Evolutionary conservation across 306 rosid genomes (phyloP).

Genomic region (Vicia sativa): DNA sequence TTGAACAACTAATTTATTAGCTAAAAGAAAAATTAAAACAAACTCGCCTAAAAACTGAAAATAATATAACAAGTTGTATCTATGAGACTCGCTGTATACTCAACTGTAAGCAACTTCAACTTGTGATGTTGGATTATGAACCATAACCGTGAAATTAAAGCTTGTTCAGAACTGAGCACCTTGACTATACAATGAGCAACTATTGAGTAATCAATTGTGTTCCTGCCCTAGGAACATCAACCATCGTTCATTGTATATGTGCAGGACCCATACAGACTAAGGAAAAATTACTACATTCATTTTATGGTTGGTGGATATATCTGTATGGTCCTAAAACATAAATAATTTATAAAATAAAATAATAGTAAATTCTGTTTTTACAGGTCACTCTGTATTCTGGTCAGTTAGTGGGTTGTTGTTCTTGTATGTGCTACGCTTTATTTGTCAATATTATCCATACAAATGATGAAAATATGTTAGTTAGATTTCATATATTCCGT

Average conservation of each 20-base stretch:
- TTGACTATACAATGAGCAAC: neutral
- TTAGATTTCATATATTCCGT: too few species aligned
- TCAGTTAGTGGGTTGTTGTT: too few species aligned
- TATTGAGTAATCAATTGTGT: neutral
- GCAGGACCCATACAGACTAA: neutral
- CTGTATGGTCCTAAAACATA: neutral
- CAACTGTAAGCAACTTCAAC: neutral
- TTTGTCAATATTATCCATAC: too few species aligned
- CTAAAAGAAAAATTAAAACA: too few species aligned
- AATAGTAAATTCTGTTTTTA: too few species aligned
- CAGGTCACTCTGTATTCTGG: too few species aligned
- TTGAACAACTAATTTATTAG: too few species aligned
- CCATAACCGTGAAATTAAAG: conserved; percentile 10
- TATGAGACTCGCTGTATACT: neutral
- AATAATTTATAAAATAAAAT: neutral
- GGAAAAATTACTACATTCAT: neutral
- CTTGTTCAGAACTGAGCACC: neutral
- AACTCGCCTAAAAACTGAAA: too few species aligned
- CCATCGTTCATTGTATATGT: neutral
- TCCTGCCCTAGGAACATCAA: neutral
- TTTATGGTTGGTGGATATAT: neutral
- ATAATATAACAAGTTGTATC: too few species aligned
- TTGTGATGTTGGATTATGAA: neutral
- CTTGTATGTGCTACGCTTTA: too few species aligned
- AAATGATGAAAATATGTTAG: too few species aligned